A percentile compares a stretch with the other conserved stretches of the same genome.
Conservation (phyloP, 2,329 filamentous ascomycete genomes). For the Penicillium sp. region DNA sequence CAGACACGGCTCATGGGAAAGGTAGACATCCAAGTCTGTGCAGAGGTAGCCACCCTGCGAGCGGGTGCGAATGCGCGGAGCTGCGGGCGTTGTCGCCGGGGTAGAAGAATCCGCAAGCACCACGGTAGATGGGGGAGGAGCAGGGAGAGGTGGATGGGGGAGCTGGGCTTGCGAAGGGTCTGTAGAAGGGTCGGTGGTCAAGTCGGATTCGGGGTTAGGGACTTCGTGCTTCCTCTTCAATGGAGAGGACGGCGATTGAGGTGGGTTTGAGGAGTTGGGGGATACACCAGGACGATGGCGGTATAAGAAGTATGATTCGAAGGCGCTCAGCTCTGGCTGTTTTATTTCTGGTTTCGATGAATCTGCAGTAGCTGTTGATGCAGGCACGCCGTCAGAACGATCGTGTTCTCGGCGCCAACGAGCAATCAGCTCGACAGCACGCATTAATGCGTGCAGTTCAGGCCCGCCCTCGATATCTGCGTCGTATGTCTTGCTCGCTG, state of each 20-base stretch:
- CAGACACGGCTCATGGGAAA: conserved; percentile 92
- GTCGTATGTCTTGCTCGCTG: conserved; percentile 28
- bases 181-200: conserved; percentile 7
- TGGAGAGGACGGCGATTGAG: conserved; percentile 5
- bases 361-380: neutral
- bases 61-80: conserved; percentile 65
- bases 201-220: conserved; percentile 11
- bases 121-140: conserved; percentile 11
- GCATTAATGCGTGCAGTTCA: conserved; percentile 50
- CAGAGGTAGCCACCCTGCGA: conserved; percentile 88
- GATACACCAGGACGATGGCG: conserved; percentile 51
- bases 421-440: conserved; percentile 45
- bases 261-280: neutral
- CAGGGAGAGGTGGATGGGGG: conserved; percentile 13
- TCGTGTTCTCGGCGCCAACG: conserved; percentile 39
- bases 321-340: conserved; percentile 22
- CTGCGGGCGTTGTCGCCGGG: conserved; percentile 27
- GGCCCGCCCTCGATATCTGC: conserved; percentile 44
- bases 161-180: conserved; percentile 21
- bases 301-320: conserved; percentile 49
- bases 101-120: conserved; percentile 3
- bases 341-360: neutral
- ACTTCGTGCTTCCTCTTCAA: conserved; percentile 24
- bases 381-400: neutral
- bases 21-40: conserved; percentile 87